Evolutionary conservation across 1,284 basidiomycete species (phyloP).

Genomic region (Malassezia cuniculi): DNA sequence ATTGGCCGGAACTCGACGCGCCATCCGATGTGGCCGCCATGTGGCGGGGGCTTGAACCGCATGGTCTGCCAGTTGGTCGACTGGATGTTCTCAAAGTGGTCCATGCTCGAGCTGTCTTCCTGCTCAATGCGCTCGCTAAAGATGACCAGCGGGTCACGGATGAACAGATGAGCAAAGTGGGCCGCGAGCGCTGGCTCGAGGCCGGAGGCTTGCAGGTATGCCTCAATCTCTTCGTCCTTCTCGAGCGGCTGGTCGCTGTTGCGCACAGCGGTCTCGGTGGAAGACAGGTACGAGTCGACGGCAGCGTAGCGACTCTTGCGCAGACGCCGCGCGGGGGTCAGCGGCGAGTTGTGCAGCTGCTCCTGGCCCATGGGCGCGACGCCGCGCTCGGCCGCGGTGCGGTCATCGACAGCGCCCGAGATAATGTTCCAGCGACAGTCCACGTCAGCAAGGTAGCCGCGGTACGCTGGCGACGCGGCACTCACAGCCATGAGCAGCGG

Average conservation of each 20-base stretch:
- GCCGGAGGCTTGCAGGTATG: conserved; percentile 47
- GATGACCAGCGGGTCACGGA: conserved; percentile 88
- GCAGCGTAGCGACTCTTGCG: conserved; percentile 96
- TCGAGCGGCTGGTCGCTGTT: conserved; percentile 83
- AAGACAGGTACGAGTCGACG: conserved; percentile 84
- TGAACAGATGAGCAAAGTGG: conserved; percentile 90
- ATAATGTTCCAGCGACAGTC: conserved; percentile 99
- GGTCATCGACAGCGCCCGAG: conserved; percentile 87
- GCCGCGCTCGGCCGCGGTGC: conserved; percentile 85
- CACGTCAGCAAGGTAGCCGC: conserved; percentile 87
- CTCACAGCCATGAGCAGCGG: conserved; percentile 92
- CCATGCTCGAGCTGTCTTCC: conserved; percentile 71
- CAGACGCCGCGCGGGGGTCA: conserved; percentile 50
- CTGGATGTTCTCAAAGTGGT: conserved; percentile 99
- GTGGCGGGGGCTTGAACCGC: conserved; percentile 85
- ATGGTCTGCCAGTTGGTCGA: conserved; percentile 99
- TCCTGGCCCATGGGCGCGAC: conserved; percentile 46
- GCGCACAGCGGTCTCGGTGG: conserved; percentile 48
- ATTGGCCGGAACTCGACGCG: conserved; percentile 95
- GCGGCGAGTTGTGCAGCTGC: conserved; percentile 6
- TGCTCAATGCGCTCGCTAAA: conserved; percentile 89
- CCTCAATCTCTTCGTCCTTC: conserved; percentile 55
- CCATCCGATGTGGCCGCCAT: conserved; percentile 86
- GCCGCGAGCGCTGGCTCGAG: conserved; percentile 76
- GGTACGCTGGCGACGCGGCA: conserved; percentile 83